These are phyloP conservation scores for Fusarium udum DNA, from an alignment of 2,329 filamentous ascomycete species.

Conservation along the genomic window DNA sequence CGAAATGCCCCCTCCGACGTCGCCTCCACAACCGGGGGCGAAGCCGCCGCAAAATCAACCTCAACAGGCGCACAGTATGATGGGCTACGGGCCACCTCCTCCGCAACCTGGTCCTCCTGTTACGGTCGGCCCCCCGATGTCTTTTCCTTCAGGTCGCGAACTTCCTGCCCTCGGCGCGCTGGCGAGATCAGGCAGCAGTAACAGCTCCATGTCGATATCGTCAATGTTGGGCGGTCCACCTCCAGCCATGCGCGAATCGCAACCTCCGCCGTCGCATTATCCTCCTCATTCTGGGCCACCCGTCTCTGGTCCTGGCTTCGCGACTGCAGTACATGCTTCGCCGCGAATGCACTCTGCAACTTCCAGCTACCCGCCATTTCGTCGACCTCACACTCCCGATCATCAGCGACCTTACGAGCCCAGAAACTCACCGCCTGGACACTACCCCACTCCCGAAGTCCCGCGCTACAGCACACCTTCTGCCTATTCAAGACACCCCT, in stretches of 20 bases:
- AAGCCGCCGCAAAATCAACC: conserved; percentile 43
- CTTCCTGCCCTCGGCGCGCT: conserved; percentile 62
- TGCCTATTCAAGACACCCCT: conserved; percentile 62
- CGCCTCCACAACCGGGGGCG: conserved; percentile 53
- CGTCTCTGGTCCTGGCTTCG: conserved; percentile 57
- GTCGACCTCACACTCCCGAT: conserved; percentile 79
- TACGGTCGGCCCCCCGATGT: conserved; percentile 54
- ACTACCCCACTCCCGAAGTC: conserved; percentile 66
- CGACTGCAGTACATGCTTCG: conserved; percentile 62
- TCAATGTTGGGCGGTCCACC: conserved; percentile 66
- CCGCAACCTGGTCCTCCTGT: conserved; percentile 55
- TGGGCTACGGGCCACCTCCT: conserved; percentile 56
- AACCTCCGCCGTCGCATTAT: conserved; percentile 53
- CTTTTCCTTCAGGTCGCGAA: conserved; percentile 61
- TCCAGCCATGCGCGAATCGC: conserved; percentile 54
- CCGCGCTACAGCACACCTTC: conserved; percentile 69
- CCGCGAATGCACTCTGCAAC: conserved; percentile 64
- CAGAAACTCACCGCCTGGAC: conserved; percentile 60
- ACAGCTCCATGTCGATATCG: conserved; percentile 70
- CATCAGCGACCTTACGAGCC: conserved; percentile 65
- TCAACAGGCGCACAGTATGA: conserved; percentile 48
- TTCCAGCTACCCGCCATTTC: conserved; percentile 69
- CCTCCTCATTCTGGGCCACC: conserved; percentile 54
- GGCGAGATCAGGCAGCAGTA: conserved; percentile 55
- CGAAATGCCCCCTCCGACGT: conserved; percentile 58